Conservation (phyloP, 768 basidiomycete species). For the Lactarius sp. region DNA sequence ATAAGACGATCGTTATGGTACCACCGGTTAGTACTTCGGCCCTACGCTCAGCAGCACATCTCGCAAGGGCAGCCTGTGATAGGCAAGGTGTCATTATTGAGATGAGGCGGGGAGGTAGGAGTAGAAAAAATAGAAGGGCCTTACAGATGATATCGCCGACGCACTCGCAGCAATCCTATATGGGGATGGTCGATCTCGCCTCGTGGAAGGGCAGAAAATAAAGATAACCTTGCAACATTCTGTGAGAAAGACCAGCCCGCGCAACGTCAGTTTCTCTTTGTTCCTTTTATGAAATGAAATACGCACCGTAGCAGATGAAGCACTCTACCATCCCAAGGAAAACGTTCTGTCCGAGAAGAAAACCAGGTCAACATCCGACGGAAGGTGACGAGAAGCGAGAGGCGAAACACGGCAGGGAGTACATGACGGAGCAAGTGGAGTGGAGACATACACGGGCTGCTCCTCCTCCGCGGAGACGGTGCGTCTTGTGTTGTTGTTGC, state of each 20-base stretch:
- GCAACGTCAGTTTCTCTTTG: not conserved
- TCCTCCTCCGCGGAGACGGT: conserved; percentile 66
- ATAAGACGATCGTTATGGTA: not conserved
- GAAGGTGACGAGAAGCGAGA: not conserved
- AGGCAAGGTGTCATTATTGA: conserved; percentile 8
- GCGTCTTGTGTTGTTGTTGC: conserved; percentile 42
- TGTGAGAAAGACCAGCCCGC: conserved; percentile 27
- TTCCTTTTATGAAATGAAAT: not conserved
- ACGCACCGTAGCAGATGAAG: conserved; percentile 70
- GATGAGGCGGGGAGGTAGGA: not conserved
- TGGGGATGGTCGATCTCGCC: not conserved
- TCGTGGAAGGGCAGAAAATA: not conserved
- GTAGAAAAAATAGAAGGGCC: conserved; percentile 27
- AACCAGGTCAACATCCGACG: conserved; percentile 1
- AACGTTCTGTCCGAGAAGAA: conserved; percentile 47
- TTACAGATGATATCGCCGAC: conserved; percentile 64
- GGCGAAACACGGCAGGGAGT: not conserved
- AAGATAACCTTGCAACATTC: conserved; percentile 68
- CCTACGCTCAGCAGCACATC: conserved; percentile 44
- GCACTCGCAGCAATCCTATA: conserved; percentile 67
- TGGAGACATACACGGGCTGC: conserved; percentile 35
- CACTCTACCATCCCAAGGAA: conserved; percentile 56
- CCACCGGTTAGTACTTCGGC: too few species aligned
- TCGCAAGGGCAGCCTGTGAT: conserved; percentile 70
- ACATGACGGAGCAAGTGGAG: not conserved